Evolutionary conservation across 768 basidiomycete species (phyloP).

Genomic region (Rhodotorula taiwanensis): DNA sequence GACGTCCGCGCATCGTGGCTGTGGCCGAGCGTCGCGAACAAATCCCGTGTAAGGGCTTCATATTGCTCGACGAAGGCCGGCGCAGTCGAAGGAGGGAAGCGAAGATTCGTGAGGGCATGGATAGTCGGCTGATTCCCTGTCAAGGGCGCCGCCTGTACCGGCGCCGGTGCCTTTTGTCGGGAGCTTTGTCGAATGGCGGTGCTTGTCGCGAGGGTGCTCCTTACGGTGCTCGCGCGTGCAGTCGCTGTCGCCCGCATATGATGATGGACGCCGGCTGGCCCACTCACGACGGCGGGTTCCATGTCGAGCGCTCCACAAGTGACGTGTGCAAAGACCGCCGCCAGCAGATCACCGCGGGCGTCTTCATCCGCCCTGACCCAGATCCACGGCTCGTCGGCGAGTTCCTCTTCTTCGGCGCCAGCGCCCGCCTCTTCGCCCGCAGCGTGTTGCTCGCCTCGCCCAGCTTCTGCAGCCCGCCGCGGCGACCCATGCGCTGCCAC

Average conservation of each 20-base stretch:
- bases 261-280: no score
- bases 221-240: not conserved
- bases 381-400: conserved; percentile 1
- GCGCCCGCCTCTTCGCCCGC: not conserved
- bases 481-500: no score
- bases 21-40: conserved; percentile 28
- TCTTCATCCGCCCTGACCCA: conserved; percentile 20
- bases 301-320: conserved; percentile 13
- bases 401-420: not conserved
- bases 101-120: conserved; percentile 31
- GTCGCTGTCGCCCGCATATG: no score
- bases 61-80: conserved; percentile 1
- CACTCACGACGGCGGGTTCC: not conserved
- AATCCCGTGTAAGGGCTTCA: conserved; percentile 8
- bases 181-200: no score
- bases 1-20: conserved; percentile 1
- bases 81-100: conserved; percentile 3
- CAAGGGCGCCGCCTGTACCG: no score
- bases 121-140: conserved; percentile 28
- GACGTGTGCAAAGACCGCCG: conserved; percentile 25
- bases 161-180: no score
- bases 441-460: not conserved
- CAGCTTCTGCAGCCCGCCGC: not conserved
- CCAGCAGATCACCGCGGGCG: conserved; percentile 13
- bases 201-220: not conserved